Base-by-base conservation (phyloP, 163 green algal genomes). In the Trebouxiophyceae sp. region DNA sequence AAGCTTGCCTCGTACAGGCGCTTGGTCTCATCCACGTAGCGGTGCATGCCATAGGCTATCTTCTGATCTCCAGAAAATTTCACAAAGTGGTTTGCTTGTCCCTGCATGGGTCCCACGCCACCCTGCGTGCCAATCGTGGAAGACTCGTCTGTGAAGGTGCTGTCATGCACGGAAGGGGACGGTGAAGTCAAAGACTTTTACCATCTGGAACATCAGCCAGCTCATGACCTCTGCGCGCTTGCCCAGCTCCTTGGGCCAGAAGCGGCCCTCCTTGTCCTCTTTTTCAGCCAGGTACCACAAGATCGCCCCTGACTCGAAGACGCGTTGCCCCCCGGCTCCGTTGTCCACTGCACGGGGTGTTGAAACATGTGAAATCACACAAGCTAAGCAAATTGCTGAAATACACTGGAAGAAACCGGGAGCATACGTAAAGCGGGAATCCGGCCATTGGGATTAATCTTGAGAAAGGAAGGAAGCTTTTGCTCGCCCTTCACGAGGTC, bases 181-280 rank as follows among this genome's bases (percentile, higher is more conserved):
- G n/a, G n/a, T n/a, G n/a, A n/a, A n/a, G n/a, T n/a, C n/a, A n/a
- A n/a, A n/a, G n/a, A n/a, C n/a, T n/a, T 22, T 32, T 5, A 65
- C 61, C 70, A 76, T 77, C 55, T 76, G 73, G 29, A 72, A 82
- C 60, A 79, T 77, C 2, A 82, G 67, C 76, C 76, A 82, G 27
- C 47, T 60, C 59, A 80, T 70, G 29, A 74, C 63, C 45, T 83
- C 76, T 39, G 63, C 56, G 30, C 67, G 64, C 27, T 72, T 50
- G 19, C 27, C 28, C 56, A 62, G 22, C 8, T 62, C 56, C 62
- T 68, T 61, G 2, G 62, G 47, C 27, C 30, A 68, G 5, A 68
- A 50, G 12, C 19, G 12, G 12, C 19, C 39, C 39, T 16, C 39
- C 19, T 16, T 16, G 39, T 12, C 39, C 39, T 50, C 39, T 16